phyloP scores from a whole-genome alignment of 148 eudicot genomes.

The Nyssa sinensis region DNA sequence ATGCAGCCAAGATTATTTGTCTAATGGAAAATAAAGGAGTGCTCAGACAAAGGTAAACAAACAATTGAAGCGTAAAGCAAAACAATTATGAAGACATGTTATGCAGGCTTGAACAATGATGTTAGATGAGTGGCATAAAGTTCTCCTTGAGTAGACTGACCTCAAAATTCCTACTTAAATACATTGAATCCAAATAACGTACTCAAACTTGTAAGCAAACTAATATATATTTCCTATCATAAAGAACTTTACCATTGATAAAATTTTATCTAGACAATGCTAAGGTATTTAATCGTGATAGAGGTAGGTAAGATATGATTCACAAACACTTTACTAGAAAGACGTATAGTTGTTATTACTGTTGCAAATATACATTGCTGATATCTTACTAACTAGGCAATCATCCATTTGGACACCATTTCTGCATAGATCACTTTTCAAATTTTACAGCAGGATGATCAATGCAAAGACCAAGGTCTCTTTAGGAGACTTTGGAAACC shows the following conservation, averaged over 20 bases:
- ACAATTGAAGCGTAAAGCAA: conserved; percentile 17
- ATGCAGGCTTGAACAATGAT: conserved; percentile 35
- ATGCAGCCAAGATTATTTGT: no score
- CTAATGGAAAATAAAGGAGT: conserved; percentile 11
- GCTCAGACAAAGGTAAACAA: conserved; percentile 1
- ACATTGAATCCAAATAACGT: conserved; percentile 19
- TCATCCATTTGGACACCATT: conserved; percentile 3
- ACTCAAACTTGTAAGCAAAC: conserved; percentile 1
- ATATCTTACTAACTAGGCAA: background rate
- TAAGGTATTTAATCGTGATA: background rate
- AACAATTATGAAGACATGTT: conserved; percentile 29
- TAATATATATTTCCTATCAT: background rate
- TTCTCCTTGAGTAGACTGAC: conserved; percentile 19
- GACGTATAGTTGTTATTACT: conserved; percentile 1
- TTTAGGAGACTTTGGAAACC: background rate
- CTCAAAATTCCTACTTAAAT: conserved; percentile 9
- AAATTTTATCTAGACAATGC: conserved; percentile 7
- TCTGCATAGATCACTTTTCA: background rate
- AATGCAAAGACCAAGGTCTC: background rate
- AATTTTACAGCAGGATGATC: no score
- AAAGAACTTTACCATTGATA: conserved; percentile 5
- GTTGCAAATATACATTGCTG: background rate
- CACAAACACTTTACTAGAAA: conserved; percentile 6
- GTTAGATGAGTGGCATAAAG: conserved; percentile 40
- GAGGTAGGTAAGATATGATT: conserved; percentile 12